Base-by-base conservation (phyloP, 129 eudicot genomes). In the Kitagawia praeruptora region DNA sequence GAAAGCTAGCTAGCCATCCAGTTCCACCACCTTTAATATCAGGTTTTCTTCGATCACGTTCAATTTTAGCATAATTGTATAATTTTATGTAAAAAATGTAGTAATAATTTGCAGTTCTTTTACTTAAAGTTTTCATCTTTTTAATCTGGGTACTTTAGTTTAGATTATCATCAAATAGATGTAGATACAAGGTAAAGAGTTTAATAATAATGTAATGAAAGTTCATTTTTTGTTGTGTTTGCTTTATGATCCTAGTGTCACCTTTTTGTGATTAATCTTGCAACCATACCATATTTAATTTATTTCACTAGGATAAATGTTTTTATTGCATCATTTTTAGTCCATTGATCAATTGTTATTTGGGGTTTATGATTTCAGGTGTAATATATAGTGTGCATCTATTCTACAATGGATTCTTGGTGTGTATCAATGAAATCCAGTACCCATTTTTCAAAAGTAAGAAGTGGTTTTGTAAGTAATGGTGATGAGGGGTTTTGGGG, bases 241-340 rank as follows among this genome's bases (percentile, higher is more conserved):
- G 41, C 44, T 75, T 75, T 27, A 8, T 70, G 18, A 40, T 80
- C 42, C 21, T 79, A 40, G 75, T 38, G 1, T 44, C 47, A 70
- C 41, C 81, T 86, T 85, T 85, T 74, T 86, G 92, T 91, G 87
- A 87, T 87, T 85, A 91, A 89, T 91, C 89, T 93, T 93, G 84
- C 18, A 83, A 90, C 80, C 84, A 48, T 84, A 71, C 73, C 75
- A 69, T 51, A 39, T 49, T 61, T 25, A 72, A 7, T 70, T 69
- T 77, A 37, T 83, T 85, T 86, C 83, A 64, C 63, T 75, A 75
- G 48, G 76, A 84, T 47, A 79, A 63, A 54, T 67, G 73, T 78
- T 42, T 27, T 27, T 80, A 37, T 31, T 66, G 46, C 77, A 48
- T 37, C 25, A 76, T 37, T 82, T 75, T 77, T 75, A 80, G 71